A percentile compares a stretch with the other conserved stretches of the same genome.
phyloP scores from a whole-genome alignment of 345 rosid species.

The Eucalyptus fibrosa region DNA sequence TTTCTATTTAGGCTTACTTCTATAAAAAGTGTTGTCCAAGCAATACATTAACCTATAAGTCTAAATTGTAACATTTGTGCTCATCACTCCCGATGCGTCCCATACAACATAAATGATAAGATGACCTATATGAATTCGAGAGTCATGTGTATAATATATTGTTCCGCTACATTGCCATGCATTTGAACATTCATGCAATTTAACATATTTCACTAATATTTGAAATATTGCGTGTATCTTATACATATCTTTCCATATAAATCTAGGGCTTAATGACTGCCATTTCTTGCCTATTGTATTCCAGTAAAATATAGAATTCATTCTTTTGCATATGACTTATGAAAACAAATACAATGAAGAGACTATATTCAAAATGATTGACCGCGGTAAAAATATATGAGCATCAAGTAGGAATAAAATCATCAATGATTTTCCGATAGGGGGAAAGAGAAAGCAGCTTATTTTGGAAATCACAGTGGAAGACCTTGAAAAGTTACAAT shows the following conservation, averaged over 20 bases:
- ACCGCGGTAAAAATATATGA: fast-evolving
- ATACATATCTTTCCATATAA: not conserved
- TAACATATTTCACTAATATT: not conserved
- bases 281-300: not conserved
- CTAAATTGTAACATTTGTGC: not conserved
- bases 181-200: not conserved
- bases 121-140: not conserved
- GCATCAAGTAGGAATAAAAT: not conserved
- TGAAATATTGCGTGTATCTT: not conserved
- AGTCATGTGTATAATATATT: not conserved
- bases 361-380: not conserved
- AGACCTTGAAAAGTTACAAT: not conserved
- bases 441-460: not conserved
- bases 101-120: not conserved
- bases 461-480: not conserved
- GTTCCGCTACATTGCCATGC: not conserved
- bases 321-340: not conserved
- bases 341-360: not conserved
- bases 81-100: not conserved
- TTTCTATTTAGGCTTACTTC: not conserved
- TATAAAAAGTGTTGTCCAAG: not conserved
- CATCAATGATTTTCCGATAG: fast-evolving
- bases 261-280: not conserved
- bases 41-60: not conserved
- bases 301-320: not conserved